Percentiles rank a stretch among this genome's conserved stretches.
Conservation (phyloP, 192 early-diverging fungal species). For the Pecoramyces ruminantium region DNA sequence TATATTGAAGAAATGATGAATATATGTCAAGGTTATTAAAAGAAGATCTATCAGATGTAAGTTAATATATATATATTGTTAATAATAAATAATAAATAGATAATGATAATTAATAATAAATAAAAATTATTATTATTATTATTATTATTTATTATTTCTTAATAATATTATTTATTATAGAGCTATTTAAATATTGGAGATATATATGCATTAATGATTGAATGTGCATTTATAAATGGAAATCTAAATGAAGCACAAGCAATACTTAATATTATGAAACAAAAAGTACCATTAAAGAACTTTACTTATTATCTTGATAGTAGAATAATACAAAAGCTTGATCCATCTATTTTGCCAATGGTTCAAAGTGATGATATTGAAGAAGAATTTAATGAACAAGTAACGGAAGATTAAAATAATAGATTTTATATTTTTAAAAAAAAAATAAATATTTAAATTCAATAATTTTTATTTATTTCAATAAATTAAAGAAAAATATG, state of each 20-base stretch:
- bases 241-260: background rate
- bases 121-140: too few relatives aligned
- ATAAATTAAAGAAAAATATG: too few relatives aligned
- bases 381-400: background rate
- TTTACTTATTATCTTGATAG: background rate
- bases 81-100: too few relatives aligned
- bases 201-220: conserved; percentile 33
- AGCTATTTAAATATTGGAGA: conserved; percentile 21
- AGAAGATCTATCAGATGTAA: conserved; percentile 24
- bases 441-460: too few relatives aligned
- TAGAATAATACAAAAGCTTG: background rate
- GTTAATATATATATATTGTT: background rate
- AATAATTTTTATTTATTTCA: too few relatives aligned
- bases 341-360: background rate
- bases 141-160: too few relatives aligned
- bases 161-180: conserved; percentile 8
- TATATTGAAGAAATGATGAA: conserved; percentile 15
- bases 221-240: background rate
- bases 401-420: background rate
- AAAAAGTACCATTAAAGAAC: background rate
- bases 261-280: background rate
- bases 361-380: background rate
- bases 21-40: conserved; percentile 22
- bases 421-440: too few relatives aligned
- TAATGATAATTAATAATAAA: too few relatives aligned